Evolutionary conservation across 1,139 yeast genomes (phyloP), one percentile per base, ranked within the genome.

Genomic region (Yamadazyma triangularis): DNA sequence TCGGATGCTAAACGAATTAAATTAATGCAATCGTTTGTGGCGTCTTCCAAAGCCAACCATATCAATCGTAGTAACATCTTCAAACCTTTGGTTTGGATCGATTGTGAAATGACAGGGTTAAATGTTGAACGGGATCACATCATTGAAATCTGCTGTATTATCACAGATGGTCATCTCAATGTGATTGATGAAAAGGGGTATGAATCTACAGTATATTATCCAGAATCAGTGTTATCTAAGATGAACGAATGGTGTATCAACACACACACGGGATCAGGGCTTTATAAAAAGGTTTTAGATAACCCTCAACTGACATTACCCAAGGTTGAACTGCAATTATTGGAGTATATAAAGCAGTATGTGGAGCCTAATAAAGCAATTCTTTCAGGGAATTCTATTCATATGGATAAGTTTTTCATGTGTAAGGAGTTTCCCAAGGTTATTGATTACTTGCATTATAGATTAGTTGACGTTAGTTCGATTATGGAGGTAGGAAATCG

Each of bases 371-470:
- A 73, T 6, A 50, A 55, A 4, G 96, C 85, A 1, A 58, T 91
- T 0, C 59, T 93, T 38, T 95, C 95, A 0, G 99, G 99, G 1
- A 91, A 89, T 48, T 74, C 95, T 0, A 78, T 93, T 15, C 96
- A 93, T 54, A 83, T 87, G 79, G 99, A 93, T 55, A 74, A 88
- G 38, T 68, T 83, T 35, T 93, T 91, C 58, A 73, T 93, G 83
- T 63, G 78, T 52, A 70, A 75, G 30, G 96, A 91, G 47, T 79
- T 91, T 60, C 97, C 97, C 1, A 54, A 67, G 28, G 79, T 87
- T 5, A 57, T 79, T 14, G 80, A 81, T 18, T 79, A 76, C 48
- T 63, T 91, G 41, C 89, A 81, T 51, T 91, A 93, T 53, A 70
- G 99, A 31, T 69, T 89, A 31, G 72, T 93, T 24, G 99, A 93